Evolutionary conservation across 108 stramenopile genomes (phyloP), one percentile per base, ranked within the genome.

Genomic region (Asterionellopsis glacialis): DNA sequence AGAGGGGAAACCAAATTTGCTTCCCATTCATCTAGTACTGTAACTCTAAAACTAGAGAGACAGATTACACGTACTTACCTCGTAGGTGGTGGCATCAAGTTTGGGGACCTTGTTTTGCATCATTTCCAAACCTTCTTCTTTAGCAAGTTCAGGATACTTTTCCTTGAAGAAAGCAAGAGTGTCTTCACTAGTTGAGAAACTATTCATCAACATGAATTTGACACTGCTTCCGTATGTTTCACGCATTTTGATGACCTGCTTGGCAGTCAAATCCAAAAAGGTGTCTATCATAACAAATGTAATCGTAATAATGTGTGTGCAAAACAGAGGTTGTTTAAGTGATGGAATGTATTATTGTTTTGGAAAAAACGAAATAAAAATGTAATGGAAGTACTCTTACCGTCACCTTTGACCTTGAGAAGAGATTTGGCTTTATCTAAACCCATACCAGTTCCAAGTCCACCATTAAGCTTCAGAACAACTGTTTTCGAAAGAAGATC

Each of bases 131-230:
- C 95, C 95, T 41, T 95, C 95, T 63, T 97, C 96, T 25, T 74
- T 79, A 41, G 87, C 82, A 48, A 97, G 73, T 51, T 58, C 70
- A 12, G 95, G 98, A 55, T 91, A 94, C 45, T 90, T 91, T 48
- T 73, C 65, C 55, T 74, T 45, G 63, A 99, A 78, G 76, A 97
- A 96, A 26, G 83, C 82, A 33, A 98, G 62, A 13, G 97, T 98
- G 73, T 99, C 99, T 51, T 80, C 91, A 53, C 85, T 86, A 7
- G 99, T 98, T 41, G 87, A 91, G 77, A 99, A 99, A 50, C 91
- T 94, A 81, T 99, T 99, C 99, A 99, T 99, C 49, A 98, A 84
- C 91, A 99, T 97, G 73, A 99, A 97, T 54, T 93, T 94, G 61
- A 98, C 96, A 49, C 96, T 83, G 60, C 77, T 74, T 50, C 89